A percentile compares a stretch with the other conserved stretches of the same genome.
Evolutionary conservation across 2,329 filamentous ascomycete species (phyloP).

Genomic region (Cadophora sp.): DNA sequence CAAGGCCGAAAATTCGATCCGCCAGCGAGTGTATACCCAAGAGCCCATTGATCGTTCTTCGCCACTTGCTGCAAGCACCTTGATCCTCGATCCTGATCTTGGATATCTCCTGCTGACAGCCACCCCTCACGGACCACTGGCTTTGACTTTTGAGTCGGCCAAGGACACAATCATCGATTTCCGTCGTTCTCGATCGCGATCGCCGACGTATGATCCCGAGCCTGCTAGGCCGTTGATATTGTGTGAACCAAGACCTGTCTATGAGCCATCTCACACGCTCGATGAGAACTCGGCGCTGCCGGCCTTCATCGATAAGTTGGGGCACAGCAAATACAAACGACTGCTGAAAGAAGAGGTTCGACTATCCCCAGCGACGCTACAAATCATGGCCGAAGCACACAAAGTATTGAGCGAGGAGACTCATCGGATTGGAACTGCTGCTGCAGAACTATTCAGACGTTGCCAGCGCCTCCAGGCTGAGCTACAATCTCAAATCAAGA

Average conservation of each 20-base stretch:
- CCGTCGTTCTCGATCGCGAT: constrained; percentile 50
- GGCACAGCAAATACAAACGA: constrained; percentile 65
- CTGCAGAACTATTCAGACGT: constrained; percentile 74
- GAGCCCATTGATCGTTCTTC: constrained; percentile 51
- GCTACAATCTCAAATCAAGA: constrained; percentile 69
- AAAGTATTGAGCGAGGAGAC: constrained; percentile 75
- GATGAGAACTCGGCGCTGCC: constrained; percentile 63
- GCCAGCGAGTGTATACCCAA: constrained; percentile 65
- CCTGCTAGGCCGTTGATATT: constrained; percentile 57
- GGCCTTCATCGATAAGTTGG: constrained; percentile 60
- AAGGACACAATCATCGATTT: constrained; percentile 60
- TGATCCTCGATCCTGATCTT: constrained; percentile 66
- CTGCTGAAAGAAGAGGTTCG: constrained; percentile 71
- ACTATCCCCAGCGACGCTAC: constrained; percentile 73
- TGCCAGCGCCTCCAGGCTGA: constrained; percentile 73
- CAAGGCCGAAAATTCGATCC: constrained; percentile 61
- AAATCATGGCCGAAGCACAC: constrained; percentile 76
- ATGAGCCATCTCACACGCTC: constrained; percentile 67
- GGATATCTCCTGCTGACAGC: constrained; percentile 69
- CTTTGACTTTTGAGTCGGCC: constrained; percentile 61
- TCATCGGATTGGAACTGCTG: constrained; percentile 70
- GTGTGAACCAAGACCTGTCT: constrained; percentile 70
- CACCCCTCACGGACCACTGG: constrained; percentile 63
- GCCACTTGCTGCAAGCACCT: constrained; percentile 60
- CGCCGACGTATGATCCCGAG: constrained; percentile 52